Evolutionary conservation across 176 grass and related monocot genomes (phyloP).

Genomic region (Tillandsia leiboldiana): DNA sequence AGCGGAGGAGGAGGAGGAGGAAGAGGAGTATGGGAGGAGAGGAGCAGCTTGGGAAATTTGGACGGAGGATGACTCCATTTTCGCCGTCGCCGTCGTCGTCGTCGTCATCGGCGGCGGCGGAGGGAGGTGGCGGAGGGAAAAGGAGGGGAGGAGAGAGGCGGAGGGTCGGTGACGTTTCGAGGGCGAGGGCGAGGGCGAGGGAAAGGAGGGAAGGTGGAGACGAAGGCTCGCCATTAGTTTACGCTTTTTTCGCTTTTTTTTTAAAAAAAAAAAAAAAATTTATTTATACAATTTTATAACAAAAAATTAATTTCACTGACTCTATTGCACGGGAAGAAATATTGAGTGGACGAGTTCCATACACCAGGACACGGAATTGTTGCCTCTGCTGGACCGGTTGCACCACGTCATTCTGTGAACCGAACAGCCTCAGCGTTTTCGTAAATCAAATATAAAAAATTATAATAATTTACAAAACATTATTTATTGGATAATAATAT

Average conservation of each 20-base stretch:
- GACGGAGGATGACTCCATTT: not conserved
- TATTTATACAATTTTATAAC: too few relatives aligned
- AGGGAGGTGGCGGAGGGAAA: not conserved
- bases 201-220: not conserved
- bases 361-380: too few relatives aligned
- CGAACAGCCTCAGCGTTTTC: not conserved
- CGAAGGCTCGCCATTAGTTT: conserved; percentile 18
- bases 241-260: too few relatives aligned
- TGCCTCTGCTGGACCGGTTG: too few relatives aligned
- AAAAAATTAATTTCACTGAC: not conserved
- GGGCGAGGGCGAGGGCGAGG: not conserved
- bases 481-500: not conserved
- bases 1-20: conserved; percentile 1
- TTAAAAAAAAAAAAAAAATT: too few relatives aligned
- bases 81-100: too few relatives aligned
- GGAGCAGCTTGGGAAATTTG: conserved; percentile 19
- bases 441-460: conserved; percentile 6
- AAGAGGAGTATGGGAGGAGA: conserved; percentile 26
- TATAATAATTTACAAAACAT: not conserved
- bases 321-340: too few relatives aligned
- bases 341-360: too few relatives aligned
- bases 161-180: not conserved
- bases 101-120: not conserved
- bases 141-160: not conserved
- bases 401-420: not conserved